Evolutionary conservation across 192 early-diverging fungal species (phyloP), one percentile per base, ranked within the genome.

Genomic region (Linderina pennispora): DNA sequence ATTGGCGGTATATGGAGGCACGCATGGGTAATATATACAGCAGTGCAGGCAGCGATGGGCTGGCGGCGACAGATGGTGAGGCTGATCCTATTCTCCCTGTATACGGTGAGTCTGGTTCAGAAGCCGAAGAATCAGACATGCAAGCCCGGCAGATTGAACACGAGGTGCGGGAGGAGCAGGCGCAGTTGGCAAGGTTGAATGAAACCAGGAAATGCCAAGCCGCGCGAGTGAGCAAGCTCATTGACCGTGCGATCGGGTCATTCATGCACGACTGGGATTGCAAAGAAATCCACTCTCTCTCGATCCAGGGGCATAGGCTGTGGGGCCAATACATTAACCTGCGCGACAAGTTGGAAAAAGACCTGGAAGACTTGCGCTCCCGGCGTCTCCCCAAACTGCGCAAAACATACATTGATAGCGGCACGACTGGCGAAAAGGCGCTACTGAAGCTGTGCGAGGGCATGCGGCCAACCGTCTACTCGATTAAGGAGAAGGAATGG

Each of bases 61-160:
- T 13, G 7, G 19, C 40, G 4, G 23, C 24, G 8, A 19, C 22
- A 0, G 22, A 15, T 16, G 28, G 39, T 32, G 50, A 23, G 2
- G 57, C 41, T 0, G 53, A 72, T 28, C 16, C 40, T 5, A 52
- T 59, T 1, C 45, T 80, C 19, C 72, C 72, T 0, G 23, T 54
- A 13, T 77, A 73, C 24, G 75, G 78, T 16, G 72, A 77, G 13
- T 68, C 62, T 4, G 63, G 58, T 10, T 39, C 53, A 20, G 47
- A 40, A 4, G 51, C 34, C 6, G 66, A 38, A 31, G n/a, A 46
- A 3, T 57, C 59, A 0, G 66, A 58, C 15, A n/a, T 31, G 11
- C 21, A 62, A 16, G 16, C 28, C 25, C 58, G 58, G 18, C 62
- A 62, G 31, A 52, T 64, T 23, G 36, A 26, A 4, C 13, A 17